Evolutionary conservation across 139 green algal species (phyloP), one percentile per base, ranked within the genome.

Genomic region (Edaphochlamys debaryana): DNA sequence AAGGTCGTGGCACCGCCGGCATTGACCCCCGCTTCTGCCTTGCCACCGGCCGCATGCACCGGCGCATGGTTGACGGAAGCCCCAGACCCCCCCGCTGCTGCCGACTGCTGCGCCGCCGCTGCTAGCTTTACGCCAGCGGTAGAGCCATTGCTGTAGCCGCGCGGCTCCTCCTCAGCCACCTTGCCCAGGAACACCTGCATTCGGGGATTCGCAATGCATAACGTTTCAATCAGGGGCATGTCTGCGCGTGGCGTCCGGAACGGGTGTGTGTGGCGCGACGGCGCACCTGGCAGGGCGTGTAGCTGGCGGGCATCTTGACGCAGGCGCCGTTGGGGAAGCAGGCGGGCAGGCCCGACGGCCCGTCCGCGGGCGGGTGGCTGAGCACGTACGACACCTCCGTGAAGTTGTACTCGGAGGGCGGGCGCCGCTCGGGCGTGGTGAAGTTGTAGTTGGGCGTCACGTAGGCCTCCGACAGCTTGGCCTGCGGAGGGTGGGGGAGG

Each of bases 311-410:
- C 73, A 56, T 62, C 38, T 60, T 58, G 2, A 38, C 41, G 62
- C 75, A 81, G 32, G 60, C 40, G 30, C 60, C 60, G 75, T 81
- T 81, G 75, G 75, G 75, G 60, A 81, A 81, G 75, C 75, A 81
- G 9, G 20, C 23, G 30, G 42, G 60, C 38, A 1, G 37, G 8
- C 66, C 48, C 6, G 6, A 6, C 19, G 56, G 23, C 23, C 56
- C 56, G 2, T 6, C 56, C 56, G 22, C 23, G 25, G 56, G 56
- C 2, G 75, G 75, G 60, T 71, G 13, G 22, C 75, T 62, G 29
- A 81, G 60, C 75, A 81, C 75, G 75, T 81, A 81, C 60, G 75
- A 81, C 40, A 71, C 75, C 41, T 62, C 60, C 8, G 60, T 81
- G 60, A 81, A 71, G 58, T 81, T 81, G 75, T 64, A 81, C 60